Evolutionary conservation across 306 rosid species (phyloP), one percentile per base, ranked within the genome.

Genomic region (Trichosanthes cucumerina): DNA sequence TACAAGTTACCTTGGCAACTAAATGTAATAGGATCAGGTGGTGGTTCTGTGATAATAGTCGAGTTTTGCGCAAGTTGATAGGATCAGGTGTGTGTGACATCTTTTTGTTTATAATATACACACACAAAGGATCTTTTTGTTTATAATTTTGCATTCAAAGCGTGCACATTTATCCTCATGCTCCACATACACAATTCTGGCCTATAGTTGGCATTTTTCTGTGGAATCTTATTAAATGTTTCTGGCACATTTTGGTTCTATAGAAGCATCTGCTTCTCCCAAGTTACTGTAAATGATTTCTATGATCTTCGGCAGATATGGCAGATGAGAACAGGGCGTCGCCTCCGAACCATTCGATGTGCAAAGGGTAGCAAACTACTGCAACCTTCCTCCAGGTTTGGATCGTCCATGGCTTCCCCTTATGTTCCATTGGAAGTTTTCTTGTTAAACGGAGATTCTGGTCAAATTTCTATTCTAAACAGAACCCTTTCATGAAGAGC

Each of bases 271-370:
- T 7, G 49, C 41, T 59, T 28, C 39, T 74, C 54, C 52, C 18
- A n/a, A 66, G 28, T 66, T 47, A 66, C 50, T 66, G 52, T 19
- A 68, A 41, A 68, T 44, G n/a, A 72, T 26, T 65, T 80, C 41
- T 83, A 49, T 50, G 33, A 80, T 82, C 12, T 44, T 19, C 0
- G 82, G 79, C 92, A 92, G 99, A 92, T 96, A 82, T 96, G 99
- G 99, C 98, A 92, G 90, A 96, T 96, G 99, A 88, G 99, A 86
- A 92, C 98, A 28, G 99, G 99, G 54, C 88, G 93, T 6, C 96
- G 98, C 69, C 99, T 96, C 81, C 89, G 98, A 78, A 89, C 92
- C 1, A 91, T 96, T 85, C 71, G 65, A 46, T 96, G 98, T 58
- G 78, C 91, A 14, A 96, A 88, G 86, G 98, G 99, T 49, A 86